These are phyloP conservation scores for Penicillium subrubescens DNA, from an alignment of 495 filamentous ascomycete species.

Conservation along the genomic window DNA sequence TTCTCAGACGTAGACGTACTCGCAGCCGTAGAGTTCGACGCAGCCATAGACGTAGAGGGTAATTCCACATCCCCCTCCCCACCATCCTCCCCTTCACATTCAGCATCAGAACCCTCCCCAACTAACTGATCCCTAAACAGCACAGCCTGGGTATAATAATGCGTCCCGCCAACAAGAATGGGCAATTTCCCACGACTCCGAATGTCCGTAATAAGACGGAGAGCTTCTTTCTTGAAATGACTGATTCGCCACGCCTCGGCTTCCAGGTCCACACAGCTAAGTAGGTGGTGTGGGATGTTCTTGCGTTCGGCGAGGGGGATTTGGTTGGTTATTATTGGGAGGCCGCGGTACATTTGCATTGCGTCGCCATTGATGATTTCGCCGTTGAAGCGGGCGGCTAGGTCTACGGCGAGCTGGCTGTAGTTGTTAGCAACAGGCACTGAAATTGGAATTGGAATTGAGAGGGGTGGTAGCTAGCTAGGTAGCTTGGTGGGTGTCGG, in stretches of 20 bases:
- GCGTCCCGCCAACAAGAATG: conserved; percentile 90
- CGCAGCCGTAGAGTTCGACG: too few species aligned
- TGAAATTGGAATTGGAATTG: neutral
- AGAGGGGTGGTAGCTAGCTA: neutral
- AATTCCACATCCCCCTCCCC: conserved; percentile 20
- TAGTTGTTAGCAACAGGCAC: conserved; percentile 26
- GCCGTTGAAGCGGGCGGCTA: conserved; percentile 82
- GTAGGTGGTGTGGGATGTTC: conserved; percentile 85
- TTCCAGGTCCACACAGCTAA: conserved; percentile 71
- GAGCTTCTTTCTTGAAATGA: conserved; percentile 69
- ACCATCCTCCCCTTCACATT: conserved; percentile 26
- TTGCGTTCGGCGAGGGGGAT: conserved; percentile 72
- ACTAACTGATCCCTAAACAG: conserved; percentile 73
- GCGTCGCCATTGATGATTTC: conserved; percentile 98
- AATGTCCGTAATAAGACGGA: conserved; percentile 74
- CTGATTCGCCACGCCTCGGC: conserved; percentile 83
- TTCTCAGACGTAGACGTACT: conserved; percentile 26
- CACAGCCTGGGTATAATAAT: conserved; percentile 89
- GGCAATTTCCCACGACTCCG: conserved; percentile 74
- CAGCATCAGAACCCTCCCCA: conserved; percentile 32
- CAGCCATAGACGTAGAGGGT: conserved; percentile 19
- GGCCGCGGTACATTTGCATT: conserved; percentile 95
- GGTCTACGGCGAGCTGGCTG: conserved; percentile 84
- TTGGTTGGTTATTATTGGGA: conserved; percentile 97
- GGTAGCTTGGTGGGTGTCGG: too few species aligned